Evolutionary conservation across 495 filamentous ascomycete species (phyloP), one percentile per base, ranked within the genome.

Genomic region (Bathelium albidoporum): DNA sequence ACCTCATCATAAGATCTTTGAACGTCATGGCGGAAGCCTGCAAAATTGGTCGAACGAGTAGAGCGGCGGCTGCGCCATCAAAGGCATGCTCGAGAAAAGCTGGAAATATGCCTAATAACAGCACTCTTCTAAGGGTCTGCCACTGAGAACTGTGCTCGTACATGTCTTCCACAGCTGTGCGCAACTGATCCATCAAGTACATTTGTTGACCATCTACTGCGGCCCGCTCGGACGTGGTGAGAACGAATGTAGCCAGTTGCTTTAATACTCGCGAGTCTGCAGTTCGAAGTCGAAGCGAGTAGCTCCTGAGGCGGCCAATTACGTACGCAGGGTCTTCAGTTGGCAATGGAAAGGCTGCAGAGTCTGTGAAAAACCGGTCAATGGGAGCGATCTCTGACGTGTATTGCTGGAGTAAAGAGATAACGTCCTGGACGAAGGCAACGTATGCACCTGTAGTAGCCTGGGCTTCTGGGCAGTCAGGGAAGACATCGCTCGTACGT

Each of bases 331-430:
- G 87, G 65, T 90, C 87, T 0, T 72, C 76, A 22, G 78, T 77
- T 18, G 87, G 87, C 32, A 89, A 73, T 5, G 87, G 87, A 71
- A 90, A 90, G 0, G 81, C 73, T 28, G 78, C 70, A 10, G 84
- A 82, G 63, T 89, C 81, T 1, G 82, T 88, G 75, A 90, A 90
- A 77, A 86, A 90, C 2, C 72, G 70, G 63, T 88, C 83, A 53
- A 90, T 79, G 0, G 77, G 75, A 65, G 80, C 80, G 29, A 90
- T 85, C 58, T 85, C 81, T 49, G 79, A 74, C 11, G 82, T 83
- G 64, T 89, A 79, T 66, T 90, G 85, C 67, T 89, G 84, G 28
- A 89, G 69, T 64, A 82, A 81, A 59, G 81, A 77, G 14, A 90
- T 79, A 16, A 89, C 74, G 7, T 74, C 70, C 44, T 90, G 87